phyloP scores from a whole-genome alignment of 2,329 filamentous ascomycete species.

The Beauveria rudraprayagi region DNA sequence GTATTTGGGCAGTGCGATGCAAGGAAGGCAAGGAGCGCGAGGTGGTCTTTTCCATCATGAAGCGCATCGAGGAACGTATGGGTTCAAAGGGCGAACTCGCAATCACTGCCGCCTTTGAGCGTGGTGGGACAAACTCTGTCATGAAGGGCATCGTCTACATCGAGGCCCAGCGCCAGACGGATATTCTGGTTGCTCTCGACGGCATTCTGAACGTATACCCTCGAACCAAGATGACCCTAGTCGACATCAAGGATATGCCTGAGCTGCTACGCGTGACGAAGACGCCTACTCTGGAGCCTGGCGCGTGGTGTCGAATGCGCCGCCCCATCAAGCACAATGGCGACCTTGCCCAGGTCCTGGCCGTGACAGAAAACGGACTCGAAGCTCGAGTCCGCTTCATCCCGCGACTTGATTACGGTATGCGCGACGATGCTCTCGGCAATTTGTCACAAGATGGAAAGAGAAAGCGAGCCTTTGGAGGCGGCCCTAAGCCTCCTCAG shows the following conservation, averaged over 20 bases:
- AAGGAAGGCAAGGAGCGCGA: slow-evolving; percentile 95
- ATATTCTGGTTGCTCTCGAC: slow-evolving; percentile 76
- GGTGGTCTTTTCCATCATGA: slow-evolving; percentile 79
- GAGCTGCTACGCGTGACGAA: slow-evolving; percentile 88
- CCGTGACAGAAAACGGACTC: slow-evolving; percentile 86
- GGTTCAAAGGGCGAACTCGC: slow-evolving; percentile 72
- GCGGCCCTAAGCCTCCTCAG: slow-evolving; percentile 69
- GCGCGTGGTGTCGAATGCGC: slow-evolving; percentile 85
- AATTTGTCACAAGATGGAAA: slow-evolving; percentile 53
- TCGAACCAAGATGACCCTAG: slow-evolving; percentile 74
- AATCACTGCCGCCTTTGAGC: slow-evolving; percentile 88
- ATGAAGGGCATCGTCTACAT: slow-evolving; percentile 97
- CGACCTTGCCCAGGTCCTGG: slow-evolving; percentile 85
- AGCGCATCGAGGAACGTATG: slow-evolving; percentile 72
- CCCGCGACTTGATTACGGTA: slow-evolving; percentile 83
- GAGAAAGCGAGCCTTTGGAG: slow-evolving; percentile 62
- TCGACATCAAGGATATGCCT: slow-evolving; percentile 95
- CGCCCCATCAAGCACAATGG: slow-evolving; percentile 73
- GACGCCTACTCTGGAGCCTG: slow-evolving; percentile 73
- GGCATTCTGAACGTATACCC: slow-evolving; percentile 86
- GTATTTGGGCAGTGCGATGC: slow-evolving; percentile 89
- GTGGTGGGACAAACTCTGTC: slow-evolving; percentile 63
- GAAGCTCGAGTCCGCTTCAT: slow-evolving; percentile 83
- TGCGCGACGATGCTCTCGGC: slow-evolving; percentile 62
- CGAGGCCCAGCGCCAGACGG: slow-evolving; percentile 78